Percentiles rank a stretch among this genome's conserved stretches.
These are phyloP conservation scores for Phyllosticta paracitricarpa DNA, from an alignment of 2,329 filamentous ascomycete species.

Conservation along the genomic window DNA sequence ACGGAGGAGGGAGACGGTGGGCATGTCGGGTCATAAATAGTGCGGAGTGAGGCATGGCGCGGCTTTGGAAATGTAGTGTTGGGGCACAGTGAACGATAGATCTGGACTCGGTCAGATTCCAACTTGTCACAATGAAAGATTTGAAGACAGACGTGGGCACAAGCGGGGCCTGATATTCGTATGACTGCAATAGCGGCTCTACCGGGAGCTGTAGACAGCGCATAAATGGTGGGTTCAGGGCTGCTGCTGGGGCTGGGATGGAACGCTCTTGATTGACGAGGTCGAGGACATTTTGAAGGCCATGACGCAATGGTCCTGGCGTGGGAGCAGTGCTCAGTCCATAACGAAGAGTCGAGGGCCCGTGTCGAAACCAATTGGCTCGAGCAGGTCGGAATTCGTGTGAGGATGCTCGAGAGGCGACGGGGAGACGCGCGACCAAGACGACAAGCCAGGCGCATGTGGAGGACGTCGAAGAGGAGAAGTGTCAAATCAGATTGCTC, in stretches of 20 bases:
- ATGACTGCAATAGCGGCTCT: constrained; percentile 86
- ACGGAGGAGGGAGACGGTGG: constrained; percentile 35
- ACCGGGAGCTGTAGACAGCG: constrained; percentile 76
- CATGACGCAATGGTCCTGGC: neutral
- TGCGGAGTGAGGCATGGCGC: constrained; percentile 61
- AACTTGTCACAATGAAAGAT: neutral
- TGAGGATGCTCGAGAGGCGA: neutral
- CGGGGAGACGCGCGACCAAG: neutral
- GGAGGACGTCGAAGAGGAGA: neutral
- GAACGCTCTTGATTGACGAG: neutral
- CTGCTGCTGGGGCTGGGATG: neutral
- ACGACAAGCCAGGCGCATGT: neutral
- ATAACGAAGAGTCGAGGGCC: neutral
- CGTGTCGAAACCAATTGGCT: neutral
- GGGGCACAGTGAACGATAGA: constrained; percentile 57
- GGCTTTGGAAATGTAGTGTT: constrained; percentile 44
- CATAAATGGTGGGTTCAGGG: constrained; percentile 63
- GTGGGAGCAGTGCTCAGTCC: neutral
- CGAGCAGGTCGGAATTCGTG: neutral
- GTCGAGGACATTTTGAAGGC: neutral
- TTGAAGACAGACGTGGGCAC: constrained; percentile 46
- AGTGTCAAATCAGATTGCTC: neutral
- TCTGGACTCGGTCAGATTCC: constrained; percentile 30
- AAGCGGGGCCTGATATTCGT: constrained; percentile 72
- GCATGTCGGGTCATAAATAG: constrained; percentile 51